Percentiles rank a stretch among this genome's conserved stretches.
These are phyloP conservation scores for Pholiota microspora DNA, from an alignment of 768 basidiomycete genomes.

Conservation along the genomic window DNA sequence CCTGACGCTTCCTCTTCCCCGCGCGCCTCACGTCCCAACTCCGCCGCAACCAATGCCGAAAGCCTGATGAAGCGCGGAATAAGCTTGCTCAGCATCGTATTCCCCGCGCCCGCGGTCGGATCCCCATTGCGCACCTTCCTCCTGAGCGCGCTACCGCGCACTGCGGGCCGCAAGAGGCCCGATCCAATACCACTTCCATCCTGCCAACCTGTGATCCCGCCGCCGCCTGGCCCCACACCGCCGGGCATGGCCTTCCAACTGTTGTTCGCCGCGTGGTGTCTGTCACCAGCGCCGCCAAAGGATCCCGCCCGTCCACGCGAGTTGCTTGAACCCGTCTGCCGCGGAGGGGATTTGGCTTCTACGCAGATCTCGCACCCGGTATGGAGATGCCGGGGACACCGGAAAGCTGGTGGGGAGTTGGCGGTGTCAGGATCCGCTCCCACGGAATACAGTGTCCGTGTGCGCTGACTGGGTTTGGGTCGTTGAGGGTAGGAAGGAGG, in stretches of 20 bases:
- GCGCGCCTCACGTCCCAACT: constrained; percentile 69
- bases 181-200: constrained; percentile 74
- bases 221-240: constrained; percentile 34
- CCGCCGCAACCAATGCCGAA: constrained; percentile 75
- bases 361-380: constrained; percentile 76
- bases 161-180: constrained; percentile 58
- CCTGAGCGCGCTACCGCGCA: constrained; percentile 57
- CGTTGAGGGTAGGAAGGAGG: constrained; percentile 11
- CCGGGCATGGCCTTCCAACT: constrained; percentile 33
- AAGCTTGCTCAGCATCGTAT: constrained; percentile 63
- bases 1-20: constrained; percentile 48
- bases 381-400: constrained; percentile 73
- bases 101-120: constrained; percentile 44
- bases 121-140: constrained; percentile 36
- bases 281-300: constrained; percentile 9
- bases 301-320: constrained; percentile 19
- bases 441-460: constrained; percentile 50
- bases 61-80: constrained; percentile 73
- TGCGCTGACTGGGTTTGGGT: constrained; percentile 33
- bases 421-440: constrained; percentile 63
- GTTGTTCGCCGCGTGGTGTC: constrained; percentile 9
- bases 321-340: constrained; percentile 24
- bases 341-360: constrained; percentile 46
- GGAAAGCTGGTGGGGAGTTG: constrained; percentile 59
- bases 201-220: constrained; percentile 70